These are phyloP conservation scores for Saposhnikovia divaricata DNA, from an alignment of 129 eudicot genomes.

Conservation along the genomic window DNA sequence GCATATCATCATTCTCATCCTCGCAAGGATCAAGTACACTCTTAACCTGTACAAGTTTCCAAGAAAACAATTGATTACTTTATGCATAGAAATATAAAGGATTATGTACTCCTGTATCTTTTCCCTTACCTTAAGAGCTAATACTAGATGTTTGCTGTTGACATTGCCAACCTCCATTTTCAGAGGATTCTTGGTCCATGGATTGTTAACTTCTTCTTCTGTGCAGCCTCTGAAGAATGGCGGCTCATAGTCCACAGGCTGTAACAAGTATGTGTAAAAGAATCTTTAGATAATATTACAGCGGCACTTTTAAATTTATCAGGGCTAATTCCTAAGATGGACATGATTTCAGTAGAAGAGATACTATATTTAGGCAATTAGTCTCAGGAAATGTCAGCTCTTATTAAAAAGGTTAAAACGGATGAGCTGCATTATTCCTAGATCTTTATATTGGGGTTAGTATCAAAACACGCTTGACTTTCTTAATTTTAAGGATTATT, in stretches of 20 bases:
- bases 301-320: too few species aligned
- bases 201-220: slow-evolving; percentile 64
- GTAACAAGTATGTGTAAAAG: too few species aligned
- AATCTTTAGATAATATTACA: too few species aligned
- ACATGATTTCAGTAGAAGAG: neutral
- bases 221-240: slow-evolving; percentile 21
- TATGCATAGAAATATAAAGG: neutral
- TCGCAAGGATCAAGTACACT: slow-evolving; percentile 99
- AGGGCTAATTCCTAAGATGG: neutral
- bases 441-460: neutral
- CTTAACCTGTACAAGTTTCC: slow-evolving; percentile 55
- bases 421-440: neutral
- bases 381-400: neutral
- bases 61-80: neutral
- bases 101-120: slow-evolving; percentile 4
- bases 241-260: too few species aligned
- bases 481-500: neutral
- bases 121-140: slow-evolving; percentile 72
- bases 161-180: slow-evolving; percentile 98
- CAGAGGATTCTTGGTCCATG: slow-evolving; percentile 78
- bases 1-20: slow-evolving; percentile 31
- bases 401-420: neutral
- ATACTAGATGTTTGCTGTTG: slow-evolving; percentile 89
- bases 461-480: neutral
- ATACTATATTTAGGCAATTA: neutral